These are phyloP conservation scores for Sungouiella blattae DNA, from an alignment of 805 yeast species.

Conservation along the genomic window DNA sequence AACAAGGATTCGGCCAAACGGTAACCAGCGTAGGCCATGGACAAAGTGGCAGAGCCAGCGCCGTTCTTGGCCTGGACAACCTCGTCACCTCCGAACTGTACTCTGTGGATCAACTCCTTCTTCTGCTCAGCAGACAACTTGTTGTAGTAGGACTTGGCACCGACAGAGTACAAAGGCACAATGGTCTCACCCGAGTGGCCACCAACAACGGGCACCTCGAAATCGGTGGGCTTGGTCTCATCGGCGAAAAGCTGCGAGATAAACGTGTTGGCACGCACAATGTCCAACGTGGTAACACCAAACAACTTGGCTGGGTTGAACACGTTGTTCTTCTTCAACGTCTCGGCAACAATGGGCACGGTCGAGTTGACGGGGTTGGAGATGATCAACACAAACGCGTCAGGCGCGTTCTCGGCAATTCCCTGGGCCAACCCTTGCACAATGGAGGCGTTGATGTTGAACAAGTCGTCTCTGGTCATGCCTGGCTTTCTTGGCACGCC, in stretches of 20 bases:
- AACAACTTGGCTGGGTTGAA: constrained; percentile 71
- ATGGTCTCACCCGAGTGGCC: constrained; percentile 96
- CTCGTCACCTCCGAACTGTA: constrained; percentile 83
- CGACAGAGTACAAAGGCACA: constrained; percentile 71
- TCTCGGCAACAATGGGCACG: constrained; percentile 84
- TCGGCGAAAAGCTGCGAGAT: constrained; percentile 51
- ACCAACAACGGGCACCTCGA: constrained; percentile 75
- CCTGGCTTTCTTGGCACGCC: constrained; percentile 95
- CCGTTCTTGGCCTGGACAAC: constrained; percentile 95
- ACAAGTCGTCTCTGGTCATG: constrained; percentile 88
- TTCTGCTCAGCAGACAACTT: constrained; percentile 32
- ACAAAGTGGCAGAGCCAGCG: constrained; percentile 89
- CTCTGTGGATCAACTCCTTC: constrained; percentile 40
- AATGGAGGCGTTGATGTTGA: constrained; percentile 79
- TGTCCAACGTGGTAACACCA: constrained; percentile 88
- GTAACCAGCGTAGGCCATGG: constrained; percentile 95
- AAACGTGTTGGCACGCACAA: constrained; percentile 84
- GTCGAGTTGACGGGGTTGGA: constrained; percentile 95
- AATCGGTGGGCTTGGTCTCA: constrained; percentile 47
- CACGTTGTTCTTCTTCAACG: constrained; percentile 62
- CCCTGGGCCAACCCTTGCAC: constrained; percentile 71
- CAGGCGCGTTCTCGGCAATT: constrained; percentile 68
- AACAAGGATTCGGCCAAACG: constrained; percentile 60
- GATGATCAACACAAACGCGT: constrained; percentile 75
- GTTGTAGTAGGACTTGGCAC: constrained; percentile 31